Evolutionary conservation across 345 rosid genomes (phyloP).

Genomic region (Salix caprea): DNA sequence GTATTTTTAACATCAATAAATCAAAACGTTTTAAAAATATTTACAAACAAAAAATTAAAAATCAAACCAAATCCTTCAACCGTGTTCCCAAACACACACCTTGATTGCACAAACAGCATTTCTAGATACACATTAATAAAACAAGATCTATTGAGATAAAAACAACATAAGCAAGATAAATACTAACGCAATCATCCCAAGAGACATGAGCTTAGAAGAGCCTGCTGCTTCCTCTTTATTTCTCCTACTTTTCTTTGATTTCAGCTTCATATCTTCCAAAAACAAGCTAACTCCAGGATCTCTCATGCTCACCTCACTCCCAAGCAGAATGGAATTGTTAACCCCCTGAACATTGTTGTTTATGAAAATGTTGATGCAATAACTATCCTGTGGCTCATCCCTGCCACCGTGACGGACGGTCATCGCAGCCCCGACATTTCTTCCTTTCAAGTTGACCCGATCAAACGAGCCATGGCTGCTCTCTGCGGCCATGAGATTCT

Average conservation of each 20-base stretch:
- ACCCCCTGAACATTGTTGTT: slow-evolving; percentile 51
- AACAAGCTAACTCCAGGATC: slow-evolving; percentile 33
- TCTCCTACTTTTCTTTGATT: neutral
- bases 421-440: slow-evolving; percentile 65
- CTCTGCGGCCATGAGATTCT: slow-evolving; percentile 13
- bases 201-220: slow-evolving; percentile 5
- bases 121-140: neutral
- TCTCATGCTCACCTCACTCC: slow-evolving; percentile 35
- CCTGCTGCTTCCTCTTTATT: neutral
- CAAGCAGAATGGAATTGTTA: slow-evolving; percentile 41
- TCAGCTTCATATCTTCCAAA: slow-evolving; percentile 8
- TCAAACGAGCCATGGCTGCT: slow-evolving; percentile 13
- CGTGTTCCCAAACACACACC: no score
- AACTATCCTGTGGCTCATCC: slow-evolving; percentile 26
- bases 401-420: slow-evolving; percentile 21
- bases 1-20: no score
- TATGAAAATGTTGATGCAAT: slow-evolving; percentile 46
- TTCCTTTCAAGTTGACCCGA: slow-evolving; percentile 45
- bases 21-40: no score
- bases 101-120: no score
- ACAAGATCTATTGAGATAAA: neutral
- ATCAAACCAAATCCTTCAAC: no score
- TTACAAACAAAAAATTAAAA: no score
- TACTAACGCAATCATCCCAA: slow-evolving; percentile 1
- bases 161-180: neutral